A percentile compares a stretch with the other conserved stretches of the same genome.
Conservation (phyloP, 768 basidiomycete species). For the Cystobasidium ongulense region DNA sequence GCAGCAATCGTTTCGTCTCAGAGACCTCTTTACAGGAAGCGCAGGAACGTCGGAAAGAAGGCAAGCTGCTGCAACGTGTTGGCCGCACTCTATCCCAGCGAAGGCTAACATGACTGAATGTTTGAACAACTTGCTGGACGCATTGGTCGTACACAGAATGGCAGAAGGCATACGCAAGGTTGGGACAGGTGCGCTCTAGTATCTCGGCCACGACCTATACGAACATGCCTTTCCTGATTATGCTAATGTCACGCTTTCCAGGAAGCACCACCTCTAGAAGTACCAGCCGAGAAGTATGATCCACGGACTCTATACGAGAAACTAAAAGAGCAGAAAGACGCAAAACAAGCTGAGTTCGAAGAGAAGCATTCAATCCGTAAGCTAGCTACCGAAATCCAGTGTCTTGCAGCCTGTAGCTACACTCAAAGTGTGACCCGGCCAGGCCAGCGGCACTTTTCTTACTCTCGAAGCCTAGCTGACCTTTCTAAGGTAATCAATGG, state of each 20-base stretch:
- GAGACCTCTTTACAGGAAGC: slow-evolving; percentile 9
- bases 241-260: background rate
- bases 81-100: too few relatives aligned
- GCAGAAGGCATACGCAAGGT: slow-evolving; percentile 17
- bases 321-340: slow-evolving; percentile 16
- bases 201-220: background rate
- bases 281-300: slow-evolving; percentile 15
- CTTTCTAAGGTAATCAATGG: slow-evolving; percentile 17
- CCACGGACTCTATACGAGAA: slow-evolving; percentile 20
- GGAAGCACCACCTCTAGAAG: background rate
- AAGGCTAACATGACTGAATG: too few relatives aligned
- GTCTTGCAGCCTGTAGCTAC: too few relatives aligned
- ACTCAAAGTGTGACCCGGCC: too few relatives aligned
- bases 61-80: background rate
- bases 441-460: background rate
- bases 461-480: background rate
- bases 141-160: too few relatives aligned
- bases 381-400: background rate
- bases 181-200: slow-evolving; percentile 14
- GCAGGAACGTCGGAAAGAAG: slow-evolving; percentile 28
- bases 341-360: slow-evolving; percentile 21
- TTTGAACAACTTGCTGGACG: too few relatives aligned
- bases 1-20: slow-evolving; percentile 13
- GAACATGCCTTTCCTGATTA: background rate
- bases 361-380: slow-evolving; percentile 28